These are phyloP conservation scores for Houttuynia cordata DNA, from an alignment of 164 flowering plant genomes.

Conservation along the genomic window DNA sequence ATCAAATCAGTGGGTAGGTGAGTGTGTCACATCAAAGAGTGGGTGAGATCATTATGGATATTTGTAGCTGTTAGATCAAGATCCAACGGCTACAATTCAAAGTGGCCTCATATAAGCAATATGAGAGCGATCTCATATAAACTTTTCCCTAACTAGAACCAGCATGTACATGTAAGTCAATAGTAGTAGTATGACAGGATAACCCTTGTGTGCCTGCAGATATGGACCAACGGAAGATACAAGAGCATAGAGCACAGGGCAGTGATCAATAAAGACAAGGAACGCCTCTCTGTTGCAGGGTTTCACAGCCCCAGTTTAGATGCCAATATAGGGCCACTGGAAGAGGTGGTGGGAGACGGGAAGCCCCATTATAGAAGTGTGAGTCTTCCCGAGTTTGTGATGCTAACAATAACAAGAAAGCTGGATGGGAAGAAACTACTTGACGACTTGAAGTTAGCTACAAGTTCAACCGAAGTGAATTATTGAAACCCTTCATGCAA, in stretches of 20 bases:
- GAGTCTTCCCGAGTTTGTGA: constrained; percentile 12
- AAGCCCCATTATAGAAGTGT: constrained; percentile 14
- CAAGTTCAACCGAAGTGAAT: too few species aligned
- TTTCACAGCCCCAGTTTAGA: constrained; percentile 23
- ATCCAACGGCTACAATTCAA: too few species aligned
- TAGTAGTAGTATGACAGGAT: not conserved
- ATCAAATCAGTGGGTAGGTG: too few species aligned
- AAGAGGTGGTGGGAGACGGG: constrained; percentile 14
- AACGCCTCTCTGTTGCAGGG: constrained; percentile 35
- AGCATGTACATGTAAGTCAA: not conserved
- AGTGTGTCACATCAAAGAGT: too few species aligned
- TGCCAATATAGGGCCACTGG: constrained; percentile 22
- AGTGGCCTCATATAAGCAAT: too few species aligned
- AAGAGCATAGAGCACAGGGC: constrained; percentile 47
- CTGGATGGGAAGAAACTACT: constrained; percentile 14
- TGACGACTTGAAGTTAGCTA: not conserved
- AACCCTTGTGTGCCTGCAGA: constrained; percentile 7
- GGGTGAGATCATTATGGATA: too few species aligned
- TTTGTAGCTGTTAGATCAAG: too few species aligned
- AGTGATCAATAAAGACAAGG: constrained; percentile 25
- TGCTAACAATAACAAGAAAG: constrained; percentile 4
- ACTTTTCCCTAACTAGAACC: too few species aligned
- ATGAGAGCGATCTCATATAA: too few species aligned
- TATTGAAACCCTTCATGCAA: too few species aligned
- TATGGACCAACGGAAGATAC: constrained; percentile 37